Conservation (phyloP, 306 rosid species). For the Arachis stenosperma region DNA sequence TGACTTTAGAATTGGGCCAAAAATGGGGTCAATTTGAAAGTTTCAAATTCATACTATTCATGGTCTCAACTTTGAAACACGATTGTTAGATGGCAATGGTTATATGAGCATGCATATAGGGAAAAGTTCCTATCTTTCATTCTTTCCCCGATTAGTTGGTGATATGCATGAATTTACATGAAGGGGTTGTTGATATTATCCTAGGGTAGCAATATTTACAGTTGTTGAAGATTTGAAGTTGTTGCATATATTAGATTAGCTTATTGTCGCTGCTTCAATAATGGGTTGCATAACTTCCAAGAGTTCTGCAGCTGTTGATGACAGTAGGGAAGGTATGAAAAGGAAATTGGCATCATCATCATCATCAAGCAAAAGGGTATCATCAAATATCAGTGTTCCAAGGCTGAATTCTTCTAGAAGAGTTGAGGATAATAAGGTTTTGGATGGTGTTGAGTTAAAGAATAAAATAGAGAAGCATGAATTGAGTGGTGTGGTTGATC, state of each 20-base stretch:
- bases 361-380: conserved; percentile 41
- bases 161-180: conserved; percentile 36
- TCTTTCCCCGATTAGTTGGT: conserved; percentile 27
- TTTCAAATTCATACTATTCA: conserved; percentile 25
- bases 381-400: conserved; percentile 42
- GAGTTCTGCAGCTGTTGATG: conserved; percentile 68
- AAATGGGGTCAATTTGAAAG: conserved; percentile 40
- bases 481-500: conserved; percentile 27
- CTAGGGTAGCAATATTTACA: too few species aligned
- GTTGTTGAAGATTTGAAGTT: too few species aligned
- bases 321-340: conserved; percentile 57
- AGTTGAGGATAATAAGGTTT: conserved; percentile 52
- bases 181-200: conserved; percentile 35
- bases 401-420: conserved; percentile 57
- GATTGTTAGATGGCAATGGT: conserved; percentile 22
- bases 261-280: conserved; percentile 39
- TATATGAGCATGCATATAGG: background rate
- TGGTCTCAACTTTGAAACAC: background rate
- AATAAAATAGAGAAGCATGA: conserved; percentile 49
- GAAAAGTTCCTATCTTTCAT: conserved; percentile 27
- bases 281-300: conserved; percentile 80
- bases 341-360: conserved; percentile 46
- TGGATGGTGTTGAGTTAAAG: conserved; percentile 41
- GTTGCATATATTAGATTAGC: background rate
- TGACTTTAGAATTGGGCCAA: conserved; percentile 22